phyloP scores from a whole-genome alignment of 257 asterid species.

The Penstemon newberryi region DNA sequence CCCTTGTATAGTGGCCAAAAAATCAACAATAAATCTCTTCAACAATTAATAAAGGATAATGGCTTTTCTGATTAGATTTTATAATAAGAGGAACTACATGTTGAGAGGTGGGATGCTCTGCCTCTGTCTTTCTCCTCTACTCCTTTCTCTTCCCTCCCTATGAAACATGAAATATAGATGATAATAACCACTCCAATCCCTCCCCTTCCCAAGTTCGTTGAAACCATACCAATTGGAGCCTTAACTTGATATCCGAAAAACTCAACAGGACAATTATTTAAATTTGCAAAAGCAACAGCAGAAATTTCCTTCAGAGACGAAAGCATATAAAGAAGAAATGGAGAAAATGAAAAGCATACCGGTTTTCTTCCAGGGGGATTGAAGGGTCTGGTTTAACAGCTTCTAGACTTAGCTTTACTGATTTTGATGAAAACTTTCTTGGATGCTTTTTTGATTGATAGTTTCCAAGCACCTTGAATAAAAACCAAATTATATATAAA shows the following conservation, averaged over 20 bases:
- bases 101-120: constrained; percentile 1
- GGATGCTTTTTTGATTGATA: constrained; percentile 77
- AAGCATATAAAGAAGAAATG: constrained; percentile 15
- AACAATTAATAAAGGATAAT: not conserved
- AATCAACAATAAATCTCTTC: too few species aligned
- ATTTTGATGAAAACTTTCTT: constrained; percentile 69
- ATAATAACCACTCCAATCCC: constrained; percentile 2
- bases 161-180: not conserved
- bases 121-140: not conserved
- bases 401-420: constrained; percentile 75
- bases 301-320: constrained; percentile 17
- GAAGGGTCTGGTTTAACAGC: constrained; percentile 92
- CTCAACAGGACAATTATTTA: not conserved
- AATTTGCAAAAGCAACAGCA: constrained; percentile 23
- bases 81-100: not conserved
- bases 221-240: constrained; percentile 4
- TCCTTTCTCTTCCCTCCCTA: not conserved
- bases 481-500: constrained; percentile 26
- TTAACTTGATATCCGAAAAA: constrained; percentile 2
- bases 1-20: too few species aligned
- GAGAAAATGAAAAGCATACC: constrained; percentile 44
- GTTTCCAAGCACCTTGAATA: constrained; percentile 71
- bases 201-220: constrained; percentile 5
- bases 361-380: constrained; percentile 79
- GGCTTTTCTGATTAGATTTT: not conserved